Base-by-base conservation (phyloP, 2,329 filamentous ascomycete species). In the Pseudopyricularia javanii region DNA sequence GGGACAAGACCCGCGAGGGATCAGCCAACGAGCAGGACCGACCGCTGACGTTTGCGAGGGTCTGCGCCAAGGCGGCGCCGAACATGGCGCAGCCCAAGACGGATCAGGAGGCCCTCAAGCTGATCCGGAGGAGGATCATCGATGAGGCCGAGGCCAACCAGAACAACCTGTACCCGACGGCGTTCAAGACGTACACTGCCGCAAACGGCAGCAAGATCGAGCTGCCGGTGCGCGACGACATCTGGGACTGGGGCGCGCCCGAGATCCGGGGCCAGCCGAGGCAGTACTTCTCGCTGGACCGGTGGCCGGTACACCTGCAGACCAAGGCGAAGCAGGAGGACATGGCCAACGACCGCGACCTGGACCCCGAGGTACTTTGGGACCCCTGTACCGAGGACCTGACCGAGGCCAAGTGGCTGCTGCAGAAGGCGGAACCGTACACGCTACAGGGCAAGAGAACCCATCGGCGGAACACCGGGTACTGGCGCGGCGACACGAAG, bases 301-400 rank as follows among this genome's bases (percentile, higher is more conserved):
- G 73, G 37, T 79, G 75, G 75, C 74, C 74, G 34, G 45, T 70
- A 20, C 58, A 68, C 26, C 59, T 71, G 51, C 70, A 75, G 57
- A 61, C 55, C 7, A 50, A 60, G 24, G 57, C 60, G 22, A 61
- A 56, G n/a, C 63, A 64, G 50, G 54, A 59, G 12, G 50, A 57
- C 17, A 66, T 73, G 53, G 48, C 20, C 2, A 49, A 47, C 4
- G 64, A 67, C n/a, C 53, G 50, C 35, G 61, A 67, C 54, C 56
- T 68, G 45, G 55, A 62, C 30, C 54, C 40, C 20, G 50, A 53
- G 24, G 32, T 53, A 33, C 34, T 59, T 9, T 63, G 56, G 54
- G 62, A 70, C 37, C 64, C 66, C 30, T 54, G 54, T 28, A 55
- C 54, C 34, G 56, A 57, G 14, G 62, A 64, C 49, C 64, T 64